Percentiles rank a stretch among this genome's conserved stretches.
phyloP scores from a whole-genome alignment of 345 rosid species.

The Gossypium rotundifolium region DNA sequence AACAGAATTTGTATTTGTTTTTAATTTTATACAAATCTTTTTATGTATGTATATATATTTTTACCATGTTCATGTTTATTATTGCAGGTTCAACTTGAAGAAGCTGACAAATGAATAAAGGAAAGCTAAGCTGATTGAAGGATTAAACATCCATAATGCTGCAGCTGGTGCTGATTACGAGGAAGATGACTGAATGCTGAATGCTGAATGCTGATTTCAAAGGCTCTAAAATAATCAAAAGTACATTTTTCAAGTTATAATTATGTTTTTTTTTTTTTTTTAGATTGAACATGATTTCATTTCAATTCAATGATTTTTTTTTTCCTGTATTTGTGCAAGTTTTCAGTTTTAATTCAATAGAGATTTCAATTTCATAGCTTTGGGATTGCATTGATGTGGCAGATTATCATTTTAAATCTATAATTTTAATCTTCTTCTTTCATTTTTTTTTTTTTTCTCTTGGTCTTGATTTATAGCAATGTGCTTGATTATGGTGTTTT shows the following conservation, averaged over 20 bases:
- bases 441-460: no score
- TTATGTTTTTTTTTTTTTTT: not conserved
- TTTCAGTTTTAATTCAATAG: not conserved
- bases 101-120: conserved; percentile 74
- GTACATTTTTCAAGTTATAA: not conserved
- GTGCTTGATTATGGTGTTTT: no score
- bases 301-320: not conserved
- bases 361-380: no score
- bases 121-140: conserved; percentile 62
- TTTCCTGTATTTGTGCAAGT: not conserved
- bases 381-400: no score
- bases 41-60: not conserved
- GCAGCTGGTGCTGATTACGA: conserved; percentile 33
- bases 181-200: conserved; percentile 40
- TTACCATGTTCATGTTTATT: not conserved
- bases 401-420: no score
- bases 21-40: not conserved
- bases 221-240: no score
- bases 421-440: no score
- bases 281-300: not conserved
- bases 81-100: conserved; percentile 67
- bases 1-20: not conserved
- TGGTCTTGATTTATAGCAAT: no score
- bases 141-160: conserved; percentile 52
- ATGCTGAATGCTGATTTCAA: not conserved